Evolutionary conservation across 352 stramenopile genomes (phyloP).

Genomic region (Elongisporangium anandrum): DNA sequence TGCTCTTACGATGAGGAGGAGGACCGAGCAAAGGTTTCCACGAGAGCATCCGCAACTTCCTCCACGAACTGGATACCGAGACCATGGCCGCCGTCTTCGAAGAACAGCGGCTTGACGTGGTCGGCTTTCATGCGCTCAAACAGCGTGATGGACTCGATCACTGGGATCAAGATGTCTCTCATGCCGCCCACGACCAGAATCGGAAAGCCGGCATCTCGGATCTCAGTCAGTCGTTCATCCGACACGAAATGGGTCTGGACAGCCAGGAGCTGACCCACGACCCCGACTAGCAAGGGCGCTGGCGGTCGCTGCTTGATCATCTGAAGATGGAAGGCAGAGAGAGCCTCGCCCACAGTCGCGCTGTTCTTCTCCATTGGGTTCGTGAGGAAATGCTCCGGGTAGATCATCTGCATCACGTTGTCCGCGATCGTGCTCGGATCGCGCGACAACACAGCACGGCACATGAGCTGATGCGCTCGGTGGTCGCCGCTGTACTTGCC

Average conservation of each 20-base stretch:
- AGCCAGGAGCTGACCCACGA: constrained; percentile 40
- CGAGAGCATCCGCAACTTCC: constrained; percentile 20
- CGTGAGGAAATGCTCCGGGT: constrained; percentile 29
- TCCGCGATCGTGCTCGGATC: constrained; percentile 15
- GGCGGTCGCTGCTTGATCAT: constrained; percentile 12
- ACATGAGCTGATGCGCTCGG: neutral
- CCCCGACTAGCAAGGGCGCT: constrained; percentile 19
- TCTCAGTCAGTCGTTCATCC: constrained; percentile 23
- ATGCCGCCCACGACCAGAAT: constrained; percentile 33
- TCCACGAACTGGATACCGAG: constrained; percentile 29
- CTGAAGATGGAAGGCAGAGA: constrained; percentile 25
- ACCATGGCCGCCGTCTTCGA: constrained; percentile 28
- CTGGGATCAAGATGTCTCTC: constrained; percentile 31
- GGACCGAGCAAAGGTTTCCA: constrained; percentile 10
- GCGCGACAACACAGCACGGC: constrained; percentile 16
- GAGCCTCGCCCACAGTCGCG: constrained; percentile 24
- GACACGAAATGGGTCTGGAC: constrained; percentile 38
- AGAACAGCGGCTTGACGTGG: constrained; percentile 23
- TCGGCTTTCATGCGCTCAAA: constrained; percentile 7
- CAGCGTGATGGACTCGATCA: constrained; percentile 26
- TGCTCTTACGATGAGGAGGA: no score
- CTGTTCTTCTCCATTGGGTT: constrained; percentile 23
- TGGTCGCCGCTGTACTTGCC: constrained; percentile 16
- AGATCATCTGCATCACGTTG: constrained; percentile 30
- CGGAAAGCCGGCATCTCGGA: constrained; percentile 21